Percentiles rank a stretch among this genome's conserved stretches.
phyloP scores from a whole-genome alignment of 2,329 filamentous ascomycete genomes.

The Ophiostoma sp. region DNA sequence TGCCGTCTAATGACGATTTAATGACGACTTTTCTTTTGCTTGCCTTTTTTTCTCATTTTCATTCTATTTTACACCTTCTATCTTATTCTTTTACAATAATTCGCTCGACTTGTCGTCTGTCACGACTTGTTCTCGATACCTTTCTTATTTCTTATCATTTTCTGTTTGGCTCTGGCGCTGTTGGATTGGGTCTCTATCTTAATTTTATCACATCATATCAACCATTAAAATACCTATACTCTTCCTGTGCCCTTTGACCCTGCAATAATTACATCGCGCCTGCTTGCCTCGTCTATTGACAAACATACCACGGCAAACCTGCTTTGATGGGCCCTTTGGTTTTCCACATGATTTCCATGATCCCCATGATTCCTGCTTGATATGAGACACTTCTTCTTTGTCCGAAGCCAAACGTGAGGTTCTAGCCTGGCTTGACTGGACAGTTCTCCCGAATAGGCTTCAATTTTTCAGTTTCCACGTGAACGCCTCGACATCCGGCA shows the following conservation, averaged over 20 bases:
- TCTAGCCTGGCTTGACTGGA: neutral
- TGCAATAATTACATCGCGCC: no score
- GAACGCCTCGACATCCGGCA: neutral
- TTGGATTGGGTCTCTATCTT: no score
- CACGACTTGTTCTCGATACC: neutral
- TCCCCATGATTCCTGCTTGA: no score
- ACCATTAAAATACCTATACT: no score
- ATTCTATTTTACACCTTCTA: neutral
- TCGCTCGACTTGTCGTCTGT: neutral
- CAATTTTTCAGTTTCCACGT: neutral
- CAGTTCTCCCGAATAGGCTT: neutral
- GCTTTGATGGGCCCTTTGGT: no score
- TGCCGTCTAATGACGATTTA: slow-evolving; percentile 1
- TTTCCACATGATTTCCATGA: no score
- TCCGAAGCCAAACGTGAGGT: neutral
- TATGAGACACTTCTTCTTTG: no score
- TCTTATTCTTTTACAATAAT: neutral
- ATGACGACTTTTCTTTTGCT: neutral
- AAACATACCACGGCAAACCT: no score
- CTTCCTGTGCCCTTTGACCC: no score
- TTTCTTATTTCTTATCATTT: neutral
- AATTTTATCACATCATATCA: no score
- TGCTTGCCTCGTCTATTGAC: no score
- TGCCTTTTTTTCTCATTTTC: neutral
- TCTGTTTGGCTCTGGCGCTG: no score